phyloP scores from a whole-genome alignment of 805 yeast species.

The Isabelozyma heimii region DNA sequence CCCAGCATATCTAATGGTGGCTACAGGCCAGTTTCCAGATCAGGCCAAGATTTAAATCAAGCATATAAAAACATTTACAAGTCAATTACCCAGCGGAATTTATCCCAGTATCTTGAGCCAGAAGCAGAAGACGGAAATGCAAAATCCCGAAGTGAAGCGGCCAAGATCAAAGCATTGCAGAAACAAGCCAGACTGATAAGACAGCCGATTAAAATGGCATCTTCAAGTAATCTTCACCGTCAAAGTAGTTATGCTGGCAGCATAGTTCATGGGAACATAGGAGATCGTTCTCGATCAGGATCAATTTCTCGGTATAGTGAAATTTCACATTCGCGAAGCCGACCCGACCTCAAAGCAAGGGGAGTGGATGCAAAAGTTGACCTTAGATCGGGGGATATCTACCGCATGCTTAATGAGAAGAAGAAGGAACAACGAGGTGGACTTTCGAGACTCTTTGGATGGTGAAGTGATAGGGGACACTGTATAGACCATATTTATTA shows the following conservation, averaged over 20 bases:
- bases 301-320: slow-evolving; percentile 1
- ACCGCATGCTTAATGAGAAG: slow-evolving; percentile 6
- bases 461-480: slow-evolving; percentile 27
- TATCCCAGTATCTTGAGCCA: slow-evolving; percentile 14
- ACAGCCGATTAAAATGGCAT: slow-evolving; percentile 3
- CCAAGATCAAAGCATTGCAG: background rate
- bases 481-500: slow-evolving; percentile 4
- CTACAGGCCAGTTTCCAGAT: background rate
- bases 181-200: slow-evolving; percentile 11
- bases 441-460: slow-evolving; percentile 36
- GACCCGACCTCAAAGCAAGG: background rate
- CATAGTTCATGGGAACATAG: slow-evolving; percentile 1
- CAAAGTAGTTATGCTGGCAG: slow-evolving; percentile 7
- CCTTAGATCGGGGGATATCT: slow-evolving; percentile 8
- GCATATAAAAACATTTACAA: slow-evolving; percentile 35
- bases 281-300: background rate
- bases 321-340: background rate
- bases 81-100: slow-evolving; percentile 33
- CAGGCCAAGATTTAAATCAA: slow-evolving; percentile 18
- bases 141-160: background rate
- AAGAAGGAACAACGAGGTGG: background rate
- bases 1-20: background rate
- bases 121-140: slow-evolving; percentile 6
- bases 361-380: slow-evolving; percentile 1
- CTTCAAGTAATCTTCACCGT: background rate